Conservation (phyloP, 345 rosid species). For the Cardamine resedifolia region DNA sequence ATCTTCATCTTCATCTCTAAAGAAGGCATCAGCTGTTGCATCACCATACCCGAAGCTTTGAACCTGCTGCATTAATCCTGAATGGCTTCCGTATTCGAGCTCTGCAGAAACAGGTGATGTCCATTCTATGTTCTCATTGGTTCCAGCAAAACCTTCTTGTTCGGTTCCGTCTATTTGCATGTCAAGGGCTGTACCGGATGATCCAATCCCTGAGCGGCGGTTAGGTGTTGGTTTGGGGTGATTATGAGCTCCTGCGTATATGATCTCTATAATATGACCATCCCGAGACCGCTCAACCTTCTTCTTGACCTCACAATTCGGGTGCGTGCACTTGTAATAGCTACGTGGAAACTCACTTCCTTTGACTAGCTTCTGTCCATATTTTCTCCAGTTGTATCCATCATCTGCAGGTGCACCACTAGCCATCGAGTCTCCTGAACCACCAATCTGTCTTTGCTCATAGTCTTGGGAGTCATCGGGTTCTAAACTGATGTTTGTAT, state of each 20-base stretch:
- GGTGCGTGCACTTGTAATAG: slow-evolving; percentile 92
- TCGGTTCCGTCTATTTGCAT: slow-evolving; percentile 53
- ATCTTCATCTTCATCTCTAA: slow-evolving; percentile 67
- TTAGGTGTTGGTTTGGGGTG: slow-evolving; percentile 73
- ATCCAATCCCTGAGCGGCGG: slow-evolving; percentile 60
- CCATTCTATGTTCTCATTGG: slow-evolving; percentile 52
- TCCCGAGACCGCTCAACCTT: slow-evolving; percentile 89
- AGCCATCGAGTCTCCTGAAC: slow-evolving; percentile 45
- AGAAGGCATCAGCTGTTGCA: slow-evolving; percentile 40
- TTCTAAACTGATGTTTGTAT: slow-evolving; percentile 44
- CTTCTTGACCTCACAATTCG: slow-evolving; percentile 81
- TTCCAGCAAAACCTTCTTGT: slow-evolving; percentile 37
- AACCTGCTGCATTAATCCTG: slow-evolving; percentile 43
- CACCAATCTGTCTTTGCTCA: slow-evolving; percentile 55
- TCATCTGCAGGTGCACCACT: slow-evolving; percentile 65
- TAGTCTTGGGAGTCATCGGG: slow-evolving; percentile 60
- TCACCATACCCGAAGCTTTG: slow-evolving; percentile 61
- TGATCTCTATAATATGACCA: slow-evolving; percentile 92
- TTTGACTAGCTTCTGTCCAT: slow-evolving; percentile 94
- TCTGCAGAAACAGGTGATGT: slow-evolving; percentile 60
- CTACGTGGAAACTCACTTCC: slow-evolving; percentile 96
- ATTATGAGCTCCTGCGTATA: slow-evolving; percentile 76
- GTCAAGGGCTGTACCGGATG: slow-evolving; percentile 47
- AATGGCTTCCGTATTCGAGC: slow-evolving; percentile 46
- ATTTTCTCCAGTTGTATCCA: slow-evolving; percentile 95